These are phyloP conservation scores for Phyllosticta ampelicida DNA, from an alignment of 2,329 filamentous ascomycete species.

Conservation along the genomic window DNA sequence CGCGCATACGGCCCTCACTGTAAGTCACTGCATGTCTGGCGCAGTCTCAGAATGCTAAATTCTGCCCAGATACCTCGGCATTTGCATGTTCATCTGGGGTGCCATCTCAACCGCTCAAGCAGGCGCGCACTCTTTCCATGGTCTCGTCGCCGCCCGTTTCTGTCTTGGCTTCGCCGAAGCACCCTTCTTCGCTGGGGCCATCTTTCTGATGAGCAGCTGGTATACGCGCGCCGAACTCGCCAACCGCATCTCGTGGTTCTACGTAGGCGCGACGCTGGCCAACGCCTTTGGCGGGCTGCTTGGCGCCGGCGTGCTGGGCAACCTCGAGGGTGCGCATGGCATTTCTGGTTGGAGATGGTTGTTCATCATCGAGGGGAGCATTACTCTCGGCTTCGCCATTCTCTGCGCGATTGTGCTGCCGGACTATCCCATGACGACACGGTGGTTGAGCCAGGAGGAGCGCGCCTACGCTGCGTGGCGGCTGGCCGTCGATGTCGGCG, in stretches of 20 bases:
- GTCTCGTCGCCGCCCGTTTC: conserved; percentile 38
- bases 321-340: conserved; percentile 11
- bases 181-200: conserved; percentile 20
- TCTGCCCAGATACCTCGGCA: conserved; percentile 34
- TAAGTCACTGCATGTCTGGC: background rate
- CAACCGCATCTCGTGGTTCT: conserved; percentile 11
- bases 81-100: conserved; percentile 36
- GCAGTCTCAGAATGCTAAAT: background rate
- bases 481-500: conserved; percentile 34
- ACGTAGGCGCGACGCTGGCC: conserved; percentile 11
- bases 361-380: conserved; percentile 9
- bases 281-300: conserved; percentile 14
- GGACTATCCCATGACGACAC: conserved; percentile 12
- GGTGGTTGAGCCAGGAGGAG: conserved; percentile 14
- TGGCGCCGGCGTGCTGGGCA: conserved; percentile 12
- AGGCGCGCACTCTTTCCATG: conserved; percentile 32
- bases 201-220: conserved; percentile 17
- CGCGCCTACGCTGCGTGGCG: conserved; percentile 10
- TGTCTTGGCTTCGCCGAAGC: conserved; percentile 41
- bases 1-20: conserved; percentile 41
- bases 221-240: conserved; percentile 13
- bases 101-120: conserved; percentile 37
- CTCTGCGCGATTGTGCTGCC: conserved; percentile 10
- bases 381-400: conserved; percentile 11
- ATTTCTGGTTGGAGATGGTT: conserved; percentile 12